phyloP scores from a whole-genome alignment of 2,329 filamentous ascomycete genomes.

The Aspergillus sp. region DNA sequence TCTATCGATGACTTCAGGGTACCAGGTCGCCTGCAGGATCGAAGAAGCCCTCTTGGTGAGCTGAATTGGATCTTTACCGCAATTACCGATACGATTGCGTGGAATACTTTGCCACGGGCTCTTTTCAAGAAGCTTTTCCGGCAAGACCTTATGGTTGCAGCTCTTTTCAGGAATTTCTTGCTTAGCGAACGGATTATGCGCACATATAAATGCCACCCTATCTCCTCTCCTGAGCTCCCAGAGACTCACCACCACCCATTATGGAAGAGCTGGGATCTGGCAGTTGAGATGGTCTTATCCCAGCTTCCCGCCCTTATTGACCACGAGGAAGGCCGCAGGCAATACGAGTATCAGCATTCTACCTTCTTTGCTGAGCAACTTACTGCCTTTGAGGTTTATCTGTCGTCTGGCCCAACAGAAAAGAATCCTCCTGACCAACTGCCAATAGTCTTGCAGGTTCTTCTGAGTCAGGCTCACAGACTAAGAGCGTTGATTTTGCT shows the following conservation, averaged over 20 bases:
- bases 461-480: slow-evolving; percentile 91
- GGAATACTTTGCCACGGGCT: slow-evolving; percentile 86
- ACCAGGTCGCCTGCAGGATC: slow-evolving; percentile 85
- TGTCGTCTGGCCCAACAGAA: slow-evolving; percentile 75
- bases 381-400: slow-evolving; percentile 94
- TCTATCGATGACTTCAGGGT: slow-evolving; percentile 81
- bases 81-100: slow-evolving; percentile 97
- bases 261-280: slow-evolving; percentile 97
- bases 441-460: slow-evolving; percentile 90
- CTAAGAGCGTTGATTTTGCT: slow-evolving; percentile 86
- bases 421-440: slow-evolving; percentile 90
- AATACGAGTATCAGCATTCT: slow-evolving; percentile 91
- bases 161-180: slow-evolving; percentile 91
- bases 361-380: slow-evolving; percentile 96
- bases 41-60: slow-evolving; percentile 88
- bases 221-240: slow-evolving; percentile 86
- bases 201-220: slow-evolving; percentile 90
- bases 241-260: slow-evolving; percentile 91
- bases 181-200: slow-evolving; percentile 94
- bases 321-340: slow-evolving; percentile 65
- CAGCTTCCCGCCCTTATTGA: slow-evolving; percentile 82
- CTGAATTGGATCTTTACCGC: slow-evolving; percentile 99
- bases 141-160: slow-evolving; percentile 98
- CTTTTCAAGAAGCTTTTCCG: slow-evolving; percentile 96
- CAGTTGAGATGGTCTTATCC: slow-evolving; percentile 87